Conservation (phyloP, 805 yeast species). For the Priceomyces melissophilus region DNA sequence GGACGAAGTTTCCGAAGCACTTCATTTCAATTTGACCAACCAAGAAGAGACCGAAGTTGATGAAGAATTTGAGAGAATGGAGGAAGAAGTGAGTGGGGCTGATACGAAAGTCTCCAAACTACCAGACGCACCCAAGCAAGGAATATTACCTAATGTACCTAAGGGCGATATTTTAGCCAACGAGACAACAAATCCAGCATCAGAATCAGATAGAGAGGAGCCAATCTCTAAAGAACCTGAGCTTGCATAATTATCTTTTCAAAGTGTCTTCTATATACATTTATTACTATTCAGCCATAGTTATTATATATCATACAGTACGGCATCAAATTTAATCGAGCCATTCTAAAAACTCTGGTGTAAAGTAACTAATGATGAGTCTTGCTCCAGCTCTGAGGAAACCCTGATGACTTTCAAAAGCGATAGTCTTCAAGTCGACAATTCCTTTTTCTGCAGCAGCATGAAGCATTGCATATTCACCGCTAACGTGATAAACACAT, state of each 20-base stretch:
- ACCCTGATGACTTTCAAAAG: slow-evolving; percentile 88
- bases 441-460: slow-evolving; percentile 97
- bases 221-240: no score
- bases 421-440: slow-evolving; percentile 76
- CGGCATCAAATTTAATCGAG: slow-evolving; percentile 27
- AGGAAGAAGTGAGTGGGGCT: slow-evolving; percentile 37
- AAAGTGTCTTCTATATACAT: neutral
- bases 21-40: slow-evolving; percentile 42
- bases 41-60: slow-evolving; percentile 62
- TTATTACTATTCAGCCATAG: neutral
- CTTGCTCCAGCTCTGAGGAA: slow-evolving; percentile 95
- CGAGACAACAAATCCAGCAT: neutral
- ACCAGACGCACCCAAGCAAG: slow-evolving; percentile 16
- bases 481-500: slow-evolving; percentile 94
- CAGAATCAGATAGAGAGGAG: slow-evolving; percentile 1
- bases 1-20: slow-evolving; percentile 59
- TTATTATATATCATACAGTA: neutral
- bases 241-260: neutral
- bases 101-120: neutral
- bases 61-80: slow-evolving; percentile 53
- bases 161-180: slow-evolving; percentile 5
- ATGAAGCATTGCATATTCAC: slow-evolving; percentile 96
- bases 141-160: slow-evolving; percentile 28
- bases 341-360: slow-evolving; percentile 97
- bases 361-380: slow-evolving; percentile 83